phyloP scores from a whole-genome alignment of 2,329 filamentous ascomycete species.

The Orbilia blumenaviensis region DNA sequence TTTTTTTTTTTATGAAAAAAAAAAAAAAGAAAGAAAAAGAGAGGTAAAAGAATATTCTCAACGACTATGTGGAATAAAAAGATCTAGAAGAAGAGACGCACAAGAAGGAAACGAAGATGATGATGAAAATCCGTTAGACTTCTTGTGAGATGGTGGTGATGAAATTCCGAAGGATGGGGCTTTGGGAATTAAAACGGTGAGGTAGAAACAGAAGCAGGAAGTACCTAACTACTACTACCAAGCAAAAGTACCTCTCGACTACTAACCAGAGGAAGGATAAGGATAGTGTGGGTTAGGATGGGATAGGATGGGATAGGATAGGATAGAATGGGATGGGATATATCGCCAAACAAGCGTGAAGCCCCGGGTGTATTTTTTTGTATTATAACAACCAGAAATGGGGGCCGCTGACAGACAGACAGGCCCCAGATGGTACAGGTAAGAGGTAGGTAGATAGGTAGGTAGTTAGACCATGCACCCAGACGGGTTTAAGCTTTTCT shows the following conservation, averaged over 20 bases:
- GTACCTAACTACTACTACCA: too few relatives aligned
- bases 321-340: too few relatives aligned
- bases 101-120: not conserved
- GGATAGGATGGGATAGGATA: too few relatives aligned
- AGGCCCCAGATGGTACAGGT: too few relatives aligned
- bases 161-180: conserved; percentile 24
- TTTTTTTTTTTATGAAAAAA: not conserved
- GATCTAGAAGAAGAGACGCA: not conserved
- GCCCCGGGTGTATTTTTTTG: too few relatives aligned
- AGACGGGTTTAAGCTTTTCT: too few relatives aligned
- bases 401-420: not conserved
- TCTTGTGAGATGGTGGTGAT: conserved; percentile 22
- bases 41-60: not conserved
- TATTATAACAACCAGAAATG: too few relatives aligned
- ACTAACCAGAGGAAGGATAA: too few relatives aligned
- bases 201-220: not conserved
- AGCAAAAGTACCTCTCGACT: too few relatives aligned
- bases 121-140: not conserved
- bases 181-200: not conserved
- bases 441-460: not conserved
- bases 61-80: not conserved
- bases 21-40: not conserved
- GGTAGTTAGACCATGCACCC: too few relatives aligned
- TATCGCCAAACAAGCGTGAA: not conserved
- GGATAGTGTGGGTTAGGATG: too few relatives aligned